Evolutionary conservation across 371 early-diverging fungal species (phyloP).

Genomic region (Lichtheimia ornata): DNA sequence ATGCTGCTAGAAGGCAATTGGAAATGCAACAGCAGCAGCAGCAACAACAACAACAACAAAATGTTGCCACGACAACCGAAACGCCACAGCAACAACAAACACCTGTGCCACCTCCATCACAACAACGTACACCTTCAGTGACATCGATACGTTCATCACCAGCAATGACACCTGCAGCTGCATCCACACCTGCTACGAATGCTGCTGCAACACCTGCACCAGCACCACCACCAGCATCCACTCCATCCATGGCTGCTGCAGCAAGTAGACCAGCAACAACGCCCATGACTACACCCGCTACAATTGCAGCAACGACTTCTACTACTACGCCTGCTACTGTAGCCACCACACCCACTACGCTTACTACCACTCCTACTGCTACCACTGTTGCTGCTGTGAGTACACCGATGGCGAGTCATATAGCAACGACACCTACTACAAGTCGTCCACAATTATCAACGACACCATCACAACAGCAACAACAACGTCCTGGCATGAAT

Average conservation of each 20-base stretch:
- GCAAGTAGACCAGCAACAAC: constrained; percentile 10
- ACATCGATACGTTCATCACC: constrained; percentile 12
- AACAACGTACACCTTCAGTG: constrained; percentile 42
- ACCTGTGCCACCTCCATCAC: constrained; percentile 64
- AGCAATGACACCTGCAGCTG: constrained; percentile 8
- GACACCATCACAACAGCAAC: constrained; percentile 4
- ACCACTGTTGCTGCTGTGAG: background rate
- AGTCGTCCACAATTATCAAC: constrained; percentile 4
- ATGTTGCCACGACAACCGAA: constrained; percentile 2
- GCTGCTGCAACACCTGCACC: constrained; percentile 39
- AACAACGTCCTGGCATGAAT: constrained; percentile 34
- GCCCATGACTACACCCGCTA: constrained; percentile 9
- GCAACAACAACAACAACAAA: constrained; percentile 13
- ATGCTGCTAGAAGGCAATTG: constrained; percentile 23
- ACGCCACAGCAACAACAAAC: constrained; percentile 18
- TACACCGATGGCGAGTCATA: constrained; percentile 4
- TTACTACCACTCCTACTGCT: background rate
- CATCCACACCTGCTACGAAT: constrained; percentile 10
- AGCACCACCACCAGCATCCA: constrained; percentile 6
- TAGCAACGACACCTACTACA: constrained; percentile 5
- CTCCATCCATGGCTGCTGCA: constrained; percentile 1
- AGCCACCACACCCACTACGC: background rate
- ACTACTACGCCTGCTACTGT: background rate
- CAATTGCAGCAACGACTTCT: constrained; percentile 4
- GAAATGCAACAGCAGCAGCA: constrained; percentile 7